Evolutionary conservation across 306 rosid genomes (phyloP).

Genomic region (Ormosia semicastrata): DNA sequence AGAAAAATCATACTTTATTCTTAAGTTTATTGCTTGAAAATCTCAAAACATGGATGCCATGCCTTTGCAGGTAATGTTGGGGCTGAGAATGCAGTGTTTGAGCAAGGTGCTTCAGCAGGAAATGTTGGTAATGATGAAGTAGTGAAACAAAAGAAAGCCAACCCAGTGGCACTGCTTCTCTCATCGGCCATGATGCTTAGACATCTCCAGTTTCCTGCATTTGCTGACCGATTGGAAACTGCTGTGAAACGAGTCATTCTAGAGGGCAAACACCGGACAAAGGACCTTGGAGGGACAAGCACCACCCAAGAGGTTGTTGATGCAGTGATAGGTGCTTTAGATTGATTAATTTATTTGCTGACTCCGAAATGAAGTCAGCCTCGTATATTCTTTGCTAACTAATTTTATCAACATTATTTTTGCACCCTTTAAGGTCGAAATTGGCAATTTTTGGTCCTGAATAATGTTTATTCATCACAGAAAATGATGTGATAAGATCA

Average conservation of each 20-base stretch:
- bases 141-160: constrained; percentile 67
- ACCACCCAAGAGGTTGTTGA: constrained; percentile 83
- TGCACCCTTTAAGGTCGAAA: constrained; percentile 11
- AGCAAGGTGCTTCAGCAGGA: constrained; percentile 99
- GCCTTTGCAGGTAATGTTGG: constrained; percentile 82
- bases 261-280: constrained; percentile 73
- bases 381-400: constrained; percentile 11
- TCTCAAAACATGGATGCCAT: background rate
- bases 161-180: constrained; percentile 90
- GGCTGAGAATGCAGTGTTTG: constrained; percentile 85
- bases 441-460: constrained; percentile 24
- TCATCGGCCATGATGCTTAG: constrained; percentile 98
- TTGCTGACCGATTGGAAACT: constrained; percentile 83
- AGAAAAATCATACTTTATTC: background rate
- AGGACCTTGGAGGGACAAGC: constrained; percentile 87
- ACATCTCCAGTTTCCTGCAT: constrained; percentile 91
- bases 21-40: background rate
- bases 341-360: constrained; percentile 37
- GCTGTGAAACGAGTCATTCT: constrained; percentile 72
- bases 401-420: background rate
- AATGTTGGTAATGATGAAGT: constrained; percentile 73
- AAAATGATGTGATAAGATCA: background rate
- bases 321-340: constrained; percentile 66
- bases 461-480: constrained; percentile 25
- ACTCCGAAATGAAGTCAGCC: constrained; percentile 2